Base-by-base conservation (phyloP, 495 filamentous ascomycete species). In the Penicillium alfredii region DNA sequence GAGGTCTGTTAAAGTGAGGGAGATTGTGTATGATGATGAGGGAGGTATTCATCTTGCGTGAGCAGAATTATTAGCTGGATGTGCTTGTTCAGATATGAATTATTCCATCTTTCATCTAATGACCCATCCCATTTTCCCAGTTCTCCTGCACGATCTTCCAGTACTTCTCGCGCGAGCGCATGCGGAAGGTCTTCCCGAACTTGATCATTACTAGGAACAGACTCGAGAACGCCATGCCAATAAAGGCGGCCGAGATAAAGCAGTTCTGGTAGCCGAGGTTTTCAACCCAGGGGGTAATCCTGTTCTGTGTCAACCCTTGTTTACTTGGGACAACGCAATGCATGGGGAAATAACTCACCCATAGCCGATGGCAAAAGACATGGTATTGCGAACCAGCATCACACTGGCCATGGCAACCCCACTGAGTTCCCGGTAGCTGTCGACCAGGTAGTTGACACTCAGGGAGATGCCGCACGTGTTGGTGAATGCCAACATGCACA, bases 11-110 rank as follows among this genome's bases (percentile, higher is more conserved):
- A 86, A 86, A 69, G 71, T 82, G 27, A 72, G 71, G 60, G 81
- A 87, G 70, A 76, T 85, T 40, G 74, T 77, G 29, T 84, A 85
- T 59, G 76, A 84, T 58, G 61, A 58, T 13, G 68, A 76, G 18
- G 82, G 78, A 4, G 71, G 62, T 45, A 84, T 87, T 29, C 34
- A 39, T 24, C 32, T 64, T 35, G 52, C 43, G 30, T 47, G 25
- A 23, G 34, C 11, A 24, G 16, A 14, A 11, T 25, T n/a, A n/a
- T n/a, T n/a, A n/a, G n/a, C n/a, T n/a, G n/a, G n/a, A n/a, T n/a
- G n/a, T n/a, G 3, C 7, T 3, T 27, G 15, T 10, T 26, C 5
- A 11, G 5, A 8, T 3, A 22, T 13, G 3, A 12, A 23, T 19
- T n/a, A 12, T 10, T 18, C 12, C 12, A 5, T 16, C 3, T 5